Conservation (phyloP, 345 rosid species). For the Citropsis articulata region DNA sequence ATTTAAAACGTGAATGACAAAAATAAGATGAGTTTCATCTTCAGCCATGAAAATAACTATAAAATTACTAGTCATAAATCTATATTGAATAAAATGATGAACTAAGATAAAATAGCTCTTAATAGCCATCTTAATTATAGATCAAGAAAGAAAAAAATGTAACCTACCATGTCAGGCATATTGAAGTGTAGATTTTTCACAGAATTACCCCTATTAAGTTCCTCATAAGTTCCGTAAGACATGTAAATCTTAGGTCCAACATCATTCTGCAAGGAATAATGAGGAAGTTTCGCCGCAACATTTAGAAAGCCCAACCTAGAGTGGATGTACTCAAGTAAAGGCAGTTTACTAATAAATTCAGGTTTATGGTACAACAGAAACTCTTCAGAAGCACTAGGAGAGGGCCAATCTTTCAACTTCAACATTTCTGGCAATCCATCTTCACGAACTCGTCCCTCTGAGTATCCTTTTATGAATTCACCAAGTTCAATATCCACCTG, state of each 20-base stretch:
- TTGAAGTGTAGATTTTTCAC: conserved; percentile 69
- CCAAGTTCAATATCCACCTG: conserved; percentile 79
- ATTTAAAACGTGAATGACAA: background rate
- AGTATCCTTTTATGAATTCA: conserved; percentile 70
- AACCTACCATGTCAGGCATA: conserved; percentile 72
- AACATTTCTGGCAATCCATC: conserved; percentile 52
- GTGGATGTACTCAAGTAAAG: conserved; percentile 92
- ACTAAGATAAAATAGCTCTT: background rate
- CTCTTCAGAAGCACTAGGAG: conserved; percentile 89
- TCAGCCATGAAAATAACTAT: background rate
- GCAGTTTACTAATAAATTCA: conserved; percentile 83
- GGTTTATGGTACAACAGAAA: conserved; percentile 81
- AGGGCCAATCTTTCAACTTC: conserved; percentile 97
- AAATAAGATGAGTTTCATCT: background rate
- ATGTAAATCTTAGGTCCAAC: conserved; percentile 83
- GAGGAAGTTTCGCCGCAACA: conserved; percentile 94
- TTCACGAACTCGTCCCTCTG: conserved; percentile 48
- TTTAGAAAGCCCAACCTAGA: conserved; percentile 92
- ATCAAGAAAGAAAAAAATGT: background rate
- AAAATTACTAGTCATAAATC: background rate
- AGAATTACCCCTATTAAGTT: conserved; percentile 58
- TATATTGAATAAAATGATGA: background rate
- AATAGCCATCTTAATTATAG: too few relatives aligned
- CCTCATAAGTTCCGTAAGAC: conserved; percentile 68
- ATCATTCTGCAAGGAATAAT: conserved; percentile 92